Evolutionary conservation across 2,329 filamentous ascomycete genomes (phyloP).

Genomic region (Pseudofabraea citricarpa): DNA sequence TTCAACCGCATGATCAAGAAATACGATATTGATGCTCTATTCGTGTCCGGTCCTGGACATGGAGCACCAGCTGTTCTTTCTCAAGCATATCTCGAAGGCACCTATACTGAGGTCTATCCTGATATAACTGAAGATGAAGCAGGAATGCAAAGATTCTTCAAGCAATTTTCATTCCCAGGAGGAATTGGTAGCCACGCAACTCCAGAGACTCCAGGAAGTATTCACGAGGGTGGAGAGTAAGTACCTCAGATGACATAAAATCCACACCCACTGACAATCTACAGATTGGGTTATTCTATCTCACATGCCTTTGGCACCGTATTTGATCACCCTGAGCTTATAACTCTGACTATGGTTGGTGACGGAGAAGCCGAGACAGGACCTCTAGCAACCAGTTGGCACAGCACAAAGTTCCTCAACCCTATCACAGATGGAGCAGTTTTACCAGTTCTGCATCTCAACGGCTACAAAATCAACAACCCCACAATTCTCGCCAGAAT

Average conservation of each 20-base stretch:
- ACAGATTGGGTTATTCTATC: conserved; percentile 74
- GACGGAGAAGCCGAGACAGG: conserved; percentile 81
- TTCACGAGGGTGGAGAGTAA: conserved; percentile 80
- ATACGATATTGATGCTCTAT: conserved; percentile 67
- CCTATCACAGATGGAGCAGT: conserved; percentile 75
- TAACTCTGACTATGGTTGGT: conserved; percentile 73
- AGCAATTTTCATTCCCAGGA: conserved; percentile 77
- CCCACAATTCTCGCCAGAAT: conserved; percentile 70
- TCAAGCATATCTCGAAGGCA: conserved; percentile 72
- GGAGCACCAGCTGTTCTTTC: conserved; percentile 73
- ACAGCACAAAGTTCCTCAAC: conserved; percentile 78
- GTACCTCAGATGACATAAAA: no score
- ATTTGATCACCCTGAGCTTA: conserved; percentile 70
- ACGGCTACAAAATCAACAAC: conserved; percentile 84
- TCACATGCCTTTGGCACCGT: conserved; percentile 76
- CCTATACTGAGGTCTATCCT: conserved; percentile 73
- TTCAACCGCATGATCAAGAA: conserved; percentile 81
- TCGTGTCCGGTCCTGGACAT: conserved; percentile 73
- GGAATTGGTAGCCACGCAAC: conserved; percentile 75
- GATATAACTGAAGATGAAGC: conserved; percentile 64
- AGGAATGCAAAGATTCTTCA: conserved; percentile 73
- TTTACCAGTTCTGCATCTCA: conserved; percentile 71
- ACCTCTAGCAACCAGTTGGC: conserved; percentile 74
- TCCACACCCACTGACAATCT: no score
- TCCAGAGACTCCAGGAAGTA: conserved; percentile 70